Evolutionary conservation across 1,284 basidiomycete species (phyloP), one percentile per base, ranked within the genome.

Genomic region (Rhodotorula sp.): DNA sequence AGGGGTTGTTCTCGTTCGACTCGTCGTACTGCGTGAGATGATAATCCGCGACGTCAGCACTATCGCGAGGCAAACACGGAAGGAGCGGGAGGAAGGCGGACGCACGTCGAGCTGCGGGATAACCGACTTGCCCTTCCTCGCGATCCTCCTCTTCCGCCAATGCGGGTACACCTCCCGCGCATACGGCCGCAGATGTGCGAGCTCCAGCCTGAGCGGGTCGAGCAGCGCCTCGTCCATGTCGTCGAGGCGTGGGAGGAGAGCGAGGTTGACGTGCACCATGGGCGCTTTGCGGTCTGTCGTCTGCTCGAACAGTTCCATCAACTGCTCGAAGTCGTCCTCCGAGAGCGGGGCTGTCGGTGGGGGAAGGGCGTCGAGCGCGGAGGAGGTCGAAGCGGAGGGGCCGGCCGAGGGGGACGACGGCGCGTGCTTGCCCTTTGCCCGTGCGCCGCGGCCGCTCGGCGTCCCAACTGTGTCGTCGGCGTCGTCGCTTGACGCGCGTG

Each of bases 221-320:
- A 59, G 53, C 64, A 78, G 72, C 36, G 67, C 66, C 39, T 63
- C 87, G 78, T 92, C 89, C 76, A 93, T 90, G 61, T 93, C 90
- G 10, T 88, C 84, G 80, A 95, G 91, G 0, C 88, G 84, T 8
- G 94, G 93, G 21, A 86, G 79, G n/a, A 83, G 80, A 41, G 82
- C 79, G 32, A 85, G 79, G 77, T 85, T 82, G 79, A 94, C 90
- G 82, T 97, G 94, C 17, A 98, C 85, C 81, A 91, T 94, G 69
- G 96, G 94, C 0, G 91, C 82, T 34, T 90, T 91, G 79, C 97
- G 93, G 78, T 94, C 91, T 0, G 94, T 92, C 63, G 91, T 86
- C 79, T 91, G 91, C 84, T 99, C 96, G 79, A 97, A 91, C 55
- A 97, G 83, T 58, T 92, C 93, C 92, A 98, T 96, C 71, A 97